phyloP scores from a whole-genome alignment of 257 asterid genomes.

The Rubia yunnanensis region DNA sequence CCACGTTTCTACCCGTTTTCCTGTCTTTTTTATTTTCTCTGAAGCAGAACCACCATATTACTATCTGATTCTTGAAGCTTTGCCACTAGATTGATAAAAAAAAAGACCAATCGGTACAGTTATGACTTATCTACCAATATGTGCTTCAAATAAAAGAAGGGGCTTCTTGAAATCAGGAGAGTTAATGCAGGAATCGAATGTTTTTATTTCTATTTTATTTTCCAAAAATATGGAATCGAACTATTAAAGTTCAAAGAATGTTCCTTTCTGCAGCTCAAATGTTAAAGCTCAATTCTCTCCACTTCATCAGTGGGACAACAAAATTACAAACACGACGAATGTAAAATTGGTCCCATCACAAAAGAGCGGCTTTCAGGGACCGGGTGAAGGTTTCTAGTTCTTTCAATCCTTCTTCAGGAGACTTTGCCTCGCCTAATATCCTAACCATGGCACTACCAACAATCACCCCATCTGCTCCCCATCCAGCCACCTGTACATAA shows the following conservation, averaged over 20 bases:
- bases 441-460: constrained; percentile 87
- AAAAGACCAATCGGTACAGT: too few species aligned
- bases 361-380: constrained; percentile 57
- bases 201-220: too few species aligned
- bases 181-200: neutral
- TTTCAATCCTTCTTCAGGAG: constrained; percentile 74
- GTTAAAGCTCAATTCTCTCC: neutral
- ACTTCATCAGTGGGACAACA: neutral
- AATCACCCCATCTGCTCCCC: constrained; percentile 97
- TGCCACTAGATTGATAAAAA: too few species aligned
- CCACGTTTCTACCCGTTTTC: too few species aligned
- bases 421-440: constrained; percentile 67
- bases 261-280: neutral
- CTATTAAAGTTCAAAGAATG: neutral
- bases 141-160: too few species aligned
- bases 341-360: constrained; percentile 15
- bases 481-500: constrained; percentile 50
- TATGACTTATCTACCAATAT: too few species aligned
- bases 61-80: too few species aligned
- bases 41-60: too few species aligned
- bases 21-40: too few species aligned
- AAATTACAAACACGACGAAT: neutral
- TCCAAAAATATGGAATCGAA: neutral
- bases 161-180: too few species aligned
- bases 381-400: constrained; percentile 56